Percentiles rank a stretch among this genome's conserved stretches.
Evolutionary conservation across 2,329 filamentous ascomycete genomes (phyloP).

Genomic region (Aspergillus sp.): DNA sequence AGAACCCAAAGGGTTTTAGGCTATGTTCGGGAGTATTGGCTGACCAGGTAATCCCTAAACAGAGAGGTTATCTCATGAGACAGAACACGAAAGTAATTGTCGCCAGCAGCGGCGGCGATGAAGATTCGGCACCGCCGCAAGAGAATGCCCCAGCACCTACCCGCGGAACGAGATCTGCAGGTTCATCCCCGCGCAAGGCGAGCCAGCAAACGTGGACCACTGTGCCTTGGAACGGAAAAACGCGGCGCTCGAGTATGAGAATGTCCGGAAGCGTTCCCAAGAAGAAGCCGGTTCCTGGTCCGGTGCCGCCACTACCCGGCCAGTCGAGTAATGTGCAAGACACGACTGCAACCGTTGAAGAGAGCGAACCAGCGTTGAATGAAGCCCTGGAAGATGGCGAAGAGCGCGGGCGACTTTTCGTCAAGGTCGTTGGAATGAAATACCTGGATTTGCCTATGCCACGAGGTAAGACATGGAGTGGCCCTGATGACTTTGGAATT

Average conservation of each 20-base stretch:
- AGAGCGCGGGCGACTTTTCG: constrained; percentile 84
- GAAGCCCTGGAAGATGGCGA: constrained; percentile 63
- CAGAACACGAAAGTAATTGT: constrained; percentile 96
- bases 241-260: constrained; percentile 56
- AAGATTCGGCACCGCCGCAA: constrained; percentile 29
- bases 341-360: constrained; percentile 54
- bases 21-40: constrained; percentile 38
- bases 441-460: constrained; percentile 87
- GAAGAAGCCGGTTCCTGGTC: constrained; percentile 52
- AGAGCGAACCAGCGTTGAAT: constrained; percentile 55
- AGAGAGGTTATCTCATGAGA: constrained; percentile 97
- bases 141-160: constrained; percentile 19
- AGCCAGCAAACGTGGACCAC: constrained; percentile 91
- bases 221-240: constrained; percentile 87
- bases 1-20: constrained; percentile 11
- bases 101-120: constrained; percentile 66
- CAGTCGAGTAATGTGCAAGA: constrained; percentile 69
- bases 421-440: constrained; percentile 98
- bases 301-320: constrained; percentile 75
- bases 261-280: constrained; percentile 49
- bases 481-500: too few species aligned
- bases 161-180: constrained; percentile 50
- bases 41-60: constrained; percentile 56
- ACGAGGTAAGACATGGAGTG: constrained; percentile 54
- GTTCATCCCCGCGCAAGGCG: constrained; percentile 64